Evolutionary conservation across 768 basidiomycete species (phyloP), one percentile per base, ranked within the genome.

Genomic region (Mrakia hoshinonis): DNA sequence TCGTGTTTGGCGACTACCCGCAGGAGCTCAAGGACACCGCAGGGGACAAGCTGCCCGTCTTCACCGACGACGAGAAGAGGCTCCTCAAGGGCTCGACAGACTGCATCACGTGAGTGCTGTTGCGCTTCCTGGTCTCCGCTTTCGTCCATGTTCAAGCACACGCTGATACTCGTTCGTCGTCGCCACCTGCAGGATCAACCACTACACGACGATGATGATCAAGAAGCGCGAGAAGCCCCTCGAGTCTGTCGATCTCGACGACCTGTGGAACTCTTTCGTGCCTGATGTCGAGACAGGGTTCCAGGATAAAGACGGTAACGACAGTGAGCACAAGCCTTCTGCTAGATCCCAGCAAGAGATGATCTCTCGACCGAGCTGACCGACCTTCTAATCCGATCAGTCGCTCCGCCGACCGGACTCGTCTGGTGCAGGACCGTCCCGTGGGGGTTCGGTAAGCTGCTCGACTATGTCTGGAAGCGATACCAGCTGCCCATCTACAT

Each of bases 401-500:
- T 63, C 62, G 62, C 62, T 39, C 62, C 62, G 13, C 26, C 24
- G 22, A 38, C 62, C n/a, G 62, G 62, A 1, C 38, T 63, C 12
- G 11, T 55, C 39, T 51, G 48, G 38, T 38, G 52, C 39, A 20
- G 31, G 43, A 20, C 63, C 74, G 78, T 78, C 1, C 77, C 77
- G 1, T 77, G 77, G 77, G 79, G 79, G 11, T 74, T 78, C 51
- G 62, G 76, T 2, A 74, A 75, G 66, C 73, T 76, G 10, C 72
- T 78, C 18, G 74, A 74, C 24, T 78, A 77, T 61, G 31, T 78
- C 38, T 75, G 74, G 63, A 69, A 77, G 36, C 67, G 76, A 38
- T 79, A 79, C 73, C 68, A 63, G 20, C 38, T 63, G 13, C 38
- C 38, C 26, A 63, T 63, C 38, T 63, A 63, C 62, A 77, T 79